Base-by-base conservation (phyloP, 305 asterid species). In the Solanum chacoense region DNA sequence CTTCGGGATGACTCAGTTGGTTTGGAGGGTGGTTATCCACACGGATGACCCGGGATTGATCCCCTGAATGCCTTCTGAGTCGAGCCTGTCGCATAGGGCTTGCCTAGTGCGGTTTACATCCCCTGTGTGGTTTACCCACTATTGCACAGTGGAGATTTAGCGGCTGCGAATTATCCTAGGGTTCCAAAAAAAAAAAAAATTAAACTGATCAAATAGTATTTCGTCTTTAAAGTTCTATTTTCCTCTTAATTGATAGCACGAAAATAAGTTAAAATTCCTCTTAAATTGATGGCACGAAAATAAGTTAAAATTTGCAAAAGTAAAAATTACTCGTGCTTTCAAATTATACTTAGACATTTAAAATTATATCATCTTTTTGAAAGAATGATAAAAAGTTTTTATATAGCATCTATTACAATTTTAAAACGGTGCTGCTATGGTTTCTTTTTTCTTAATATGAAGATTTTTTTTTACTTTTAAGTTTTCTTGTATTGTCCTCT, bases 41-140 rank as follows among this genome's bases (percentile, higher is more conserved):
- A 13, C 7, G 55, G 20, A 42, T 42, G 59, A 42, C 0, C 3
- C 20, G 7, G 3, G 0, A 42, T 13, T 0, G 20, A 42, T 42
- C 55, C 20, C 59, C 20, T 42, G 0, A 42, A 42, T 40, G 50
- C 2, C 50, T 11, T 40, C 2, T 40, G 6, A 42, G 20, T 13
- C 7, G 59, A 42, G 59, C 7, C 3, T 13, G 7, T 42, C 20
- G 20, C 59, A 42, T 42, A 2, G 7, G 20, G 0, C 7, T 42
- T 42, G 59, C 1, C 7, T 42, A 42, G 20, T 42, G 0, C 20
- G 7, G 59, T 42, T 42, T 42, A 42, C 59, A 42, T 42, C 7
- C 20, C 55, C 3, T 42, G 59, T 13, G 59, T 42, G 20, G 1
- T 42, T 13, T 42, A 42, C 7, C 2, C 0, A 42, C 20, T 42